Base-by-base conservation (phyloP, 179 eudicot genomes). In the Sideroxylon spinosum region DNA sequence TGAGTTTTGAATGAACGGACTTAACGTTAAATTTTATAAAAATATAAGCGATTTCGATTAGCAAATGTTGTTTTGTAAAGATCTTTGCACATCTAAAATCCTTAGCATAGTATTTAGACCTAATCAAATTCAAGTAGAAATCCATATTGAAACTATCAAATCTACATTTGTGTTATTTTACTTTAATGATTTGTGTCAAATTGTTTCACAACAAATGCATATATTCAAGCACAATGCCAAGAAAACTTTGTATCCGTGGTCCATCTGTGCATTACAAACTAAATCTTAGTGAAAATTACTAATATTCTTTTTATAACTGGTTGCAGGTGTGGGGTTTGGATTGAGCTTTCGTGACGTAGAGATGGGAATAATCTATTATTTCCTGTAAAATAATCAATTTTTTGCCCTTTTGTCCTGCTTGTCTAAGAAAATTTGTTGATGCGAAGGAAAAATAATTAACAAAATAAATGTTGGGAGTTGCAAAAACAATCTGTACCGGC, bases 311-410 rank as follows among this genome's bases (percentile, higher is more conserved):
- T 77, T 48, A 8, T 55, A 56, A 16, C 0, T 79, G 55, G 46
- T 69, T 79, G 80, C 84, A 85, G 88, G 82, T 75, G 66, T 85
- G 88, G 88, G 55, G 71, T 72, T 68, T 85, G 82, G 84, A 83
- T 10, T 85, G 70, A 83, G 55, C 52, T 56, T 28, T 13, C 13
- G 71, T 7, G 7, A 20, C 78, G 0, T 29, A 25, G 64, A 25
- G 19, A 48, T 46, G 74, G 9, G 50, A 37, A 63, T 63, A 3
- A 63, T 26, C 4, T 63, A 63, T 11, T 19, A 7, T 49, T 76
- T 1, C 37, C 20, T 14, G 71, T 46, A 62, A 25, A 10, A 52
- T 63, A 22, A 25, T 62, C 14, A 9, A 23, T 28, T 48, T 48
- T 2, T 11, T 23, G 0, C 9, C 26, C 14, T 23, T 26, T 12